Conservation (phyloP, 768 basidiomycete species). For the Naganishia friedmannii region DNA sequence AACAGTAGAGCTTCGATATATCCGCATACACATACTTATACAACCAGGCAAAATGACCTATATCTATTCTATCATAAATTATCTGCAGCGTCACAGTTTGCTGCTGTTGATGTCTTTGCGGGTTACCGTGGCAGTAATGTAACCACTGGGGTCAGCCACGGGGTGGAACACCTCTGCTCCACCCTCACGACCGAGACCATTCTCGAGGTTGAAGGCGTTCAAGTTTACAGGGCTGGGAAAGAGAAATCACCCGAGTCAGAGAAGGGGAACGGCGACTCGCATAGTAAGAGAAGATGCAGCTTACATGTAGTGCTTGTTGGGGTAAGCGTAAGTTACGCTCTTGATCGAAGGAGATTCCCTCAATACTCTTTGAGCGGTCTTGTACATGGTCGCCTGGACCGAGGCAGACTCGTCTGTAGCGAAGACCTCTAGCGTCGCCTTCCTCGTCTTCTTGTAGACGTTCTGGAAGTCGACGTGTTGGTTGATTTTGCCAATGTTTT, state of each 20-base stretch:
- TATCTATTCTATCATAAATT: not conserved
- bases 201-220: constrained; percentile 52
- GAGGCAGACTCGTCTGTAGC: constrained; percentile 84
- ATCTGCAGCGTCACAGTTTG: not conserved
- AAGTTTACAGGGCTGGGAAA: constrained; percentile 52
- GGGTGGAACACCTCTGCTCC: constrained; percentile 83
- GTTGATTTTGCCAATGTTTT: constrained; percentile 49
- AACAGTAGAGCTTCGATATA: not conserved
- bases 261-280: constrained; percentile 52
- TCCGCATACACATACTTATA: not conserved
- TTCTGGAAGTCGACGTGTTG: constrained; percentile 42
- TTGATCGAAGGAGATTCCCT: constrained; percentile 63
- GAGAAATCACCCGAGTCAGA: constrained; percentile 54
- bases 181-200: constrained; percentile 54
- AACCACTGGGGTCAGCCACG: constrained; percentile 66
- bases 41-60: not conserved
- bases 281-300: constrained; percentile 51
- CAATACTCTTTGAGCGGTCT: constrained; percentile 75
- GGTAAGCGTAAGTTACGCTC: constrained; percentile 68
- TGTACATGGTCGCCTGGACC: constrained; percentile 88
- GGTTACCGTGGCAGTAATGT: constrained; percentile 52
- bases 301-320: constrained; percentile 93
- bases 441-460: constrained; percentile 59
- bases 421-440: constrained; percentile 73
- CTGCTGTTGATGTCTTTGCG: constrained; percentile 36